Evolutionary conservation across 768 basidiomycete species (phyloP).

Genomic region (Lyophyllum semitale): DNA sequence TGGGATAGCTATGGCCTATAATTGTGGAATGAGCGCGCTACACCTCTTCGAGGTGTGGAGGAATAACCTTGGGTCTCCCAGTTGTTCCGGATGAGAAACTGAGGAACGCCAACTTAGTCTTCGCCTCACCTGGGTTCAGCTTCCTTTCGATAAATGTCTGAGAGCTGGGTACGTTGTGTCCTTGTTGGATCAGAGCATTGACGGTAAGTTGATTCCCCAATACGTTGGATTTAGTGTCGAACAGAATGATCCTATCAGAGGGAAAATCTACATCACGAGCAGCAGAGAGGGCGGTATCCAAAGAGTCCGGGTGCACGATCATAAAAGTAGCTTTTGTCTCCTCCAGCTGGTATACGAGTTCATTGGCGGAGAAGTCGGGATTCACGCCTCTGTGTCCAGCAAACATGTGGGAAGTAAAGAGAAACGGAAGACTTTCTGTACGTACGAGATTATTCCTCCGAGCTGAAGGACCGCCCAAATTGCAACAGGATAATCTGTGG

Average conservation of each 20-base stretch:
- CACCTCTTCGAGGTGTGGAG: neutral
- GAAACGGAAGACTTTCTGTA: slow-evolving; percentile 3
- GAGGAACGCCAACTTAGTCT: slow-evolving; percentile 68
- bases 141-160: slow-evolving; percentile 48
- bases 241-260: slow-evolving; percentile 42
- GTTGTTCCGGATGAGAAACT: slow-evolving; percentile 78
- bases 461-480: slow-evolving; percentile 60
- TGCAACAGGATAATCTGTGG: slow-evolving; percentile 53
- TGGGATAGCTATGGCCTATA: slow-evolving; percentile 60
- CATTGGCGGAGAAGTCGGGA: slow-evolving; percentile 53
- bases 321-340: slow-evolving; percentile 49
- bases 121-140: slow-evolving; percentile 60
- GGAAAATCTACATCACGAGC: slow-evolving; percentile 38
- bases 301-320: slow-evolving; percentile 46
- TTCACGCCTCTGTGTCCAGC: slow-evolving; percentile 52
- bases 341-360: slow-evolving; percentile 58
- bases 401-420: neutral
- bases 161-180: slow-evolving; percentile 33
- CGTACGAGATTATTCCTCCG: slow-evolving; percentile 60
- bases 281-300: slow-evolving; percentile 45
- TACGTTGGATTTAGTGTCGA: slow-evolving; percentile 22
- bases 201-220: slow-evolving; percentile 35
- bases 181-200: slow-evolving; percentile 48
- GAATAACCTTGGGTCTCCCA: slow-evolving; percentile 64
- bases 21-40: neutral